phyloP scores from a whole-genome alignment of 1,284 basidiomycete genomes.

The Mrakiaceae sp. region DNA sequence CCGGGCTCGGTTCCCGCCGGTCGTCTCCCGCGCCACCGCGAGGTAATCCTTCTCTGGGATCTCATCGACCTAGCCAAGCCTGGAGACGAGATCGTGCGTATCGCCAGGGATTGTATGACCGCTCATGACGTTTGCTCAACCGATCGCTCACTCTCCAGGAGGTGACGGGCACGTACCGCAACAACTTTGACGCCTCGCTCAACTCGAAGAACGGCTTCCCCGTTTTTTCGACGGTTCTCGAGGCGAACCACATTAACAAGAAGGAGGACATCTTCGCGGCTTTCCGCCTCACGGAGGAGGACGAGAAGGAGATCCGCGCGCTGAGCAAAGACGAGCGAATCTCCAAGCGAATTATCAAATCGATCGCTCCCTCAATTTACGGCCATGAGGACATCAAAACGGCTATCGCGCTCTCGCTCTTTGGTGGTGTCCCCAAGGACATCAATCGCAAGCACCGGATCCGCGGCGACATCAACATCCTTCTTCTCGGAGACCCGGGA shows the following conservation, averaged over 20 bases:
- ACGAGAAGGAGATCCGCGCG: conserved; percentile 78
- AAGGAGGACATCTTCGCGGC: conserved; percentile 89
- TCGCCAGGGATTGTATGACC: neutral
- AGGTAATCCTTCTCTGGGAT: conserved; percentile 95
- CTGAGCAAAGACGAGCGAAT: conserved; percentile 81
- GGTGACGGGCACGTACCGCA: conserved; percentile 93
- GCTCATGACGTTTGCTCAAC: neutral
- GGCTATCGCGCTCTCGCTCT: conserved; percentile 85
- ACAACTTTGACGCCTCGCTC: conserved; percentile 96
- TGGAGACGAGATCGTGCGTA: conserved; percentile 85
- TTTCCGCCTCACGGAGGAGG: conserved; percentile 91
- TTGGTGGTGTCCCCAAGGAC: conserved; percentile 87
- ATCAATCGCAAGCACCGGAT: conserved; percentile 94
- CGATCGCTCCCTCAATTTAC: conserved; percentile 95
- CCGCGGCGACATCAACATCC: conserved; percentile 92
- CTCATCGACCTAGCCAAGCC: conserved; percentile 96
- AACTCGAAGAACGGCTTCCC: conserved; percentile 99
- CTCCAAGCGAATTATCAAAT: conserved; percentile 93
- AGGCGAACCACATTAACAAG: conserved; percentile 96
- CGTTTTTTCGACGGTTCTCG: conserved; percentile 95
- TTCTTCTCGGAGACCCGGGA: conserved; percentile 92
- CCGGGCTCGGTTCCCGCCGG: conserved; percentile 97
- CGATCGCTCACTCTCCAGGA: conserved; percentile 45
- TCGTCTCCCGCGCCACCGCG: conserved; percentile 87
- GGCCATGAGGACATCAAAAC: conserved; percentile 99